Percentiles rank a stretch among this genome's conserved stretches.
Evolutionary conservation across 345 rosid species (phyloP).

Genomic region (Ricinus communis): DNA sequence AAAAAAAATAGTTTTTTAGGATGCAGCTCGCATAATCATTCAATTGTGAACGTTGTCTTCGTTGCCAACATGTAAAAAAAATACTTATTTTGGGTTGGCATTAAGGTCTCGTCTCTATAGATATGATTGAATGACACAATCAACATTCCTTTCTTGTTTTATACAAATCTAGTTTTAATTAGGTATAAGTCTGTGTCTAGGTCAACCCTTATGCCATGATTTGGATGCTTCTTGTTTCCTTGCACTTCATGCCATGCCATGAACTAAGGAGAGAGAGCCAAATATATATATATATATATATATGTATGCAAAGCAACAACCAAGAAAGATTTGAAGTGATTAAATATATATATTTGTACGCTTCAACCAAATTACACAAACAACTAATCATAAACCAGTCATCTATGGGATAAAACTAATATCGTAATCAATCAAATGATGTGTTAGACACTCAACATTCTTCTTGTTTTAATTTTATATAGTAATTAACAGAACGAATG

Average conservation of each 20-base stretch:
- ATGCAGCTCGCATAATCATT: no score
- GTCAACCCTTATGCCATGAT: conserved; percentile 44
- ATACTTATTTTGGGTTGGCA: not conserved
- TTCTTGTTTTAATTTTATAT: conserved; percentile 18
- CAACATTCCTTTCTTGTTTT: conserved; percentile 12
- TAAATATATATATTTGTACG: conserved; percentile 3
- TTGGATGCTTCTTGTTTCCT: conserved; percentile 20
- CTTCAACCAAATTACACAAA: conserved; percentile 21
- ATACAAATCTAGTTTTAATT: not conserved
- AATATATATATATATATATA: no score
- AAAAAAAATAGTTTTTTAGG: no score
- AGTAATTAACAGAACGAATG: not conserved
- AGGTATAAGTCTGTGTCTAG: conserved; percentile 13
- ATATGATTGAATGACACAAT: not conserved
- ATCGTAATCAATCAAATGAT: conserved; percentile 12
- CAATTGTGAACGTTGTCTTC: not conserved
- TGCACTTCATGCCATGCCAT: conserved; percentile 37
- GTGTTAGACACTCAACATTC: conserved; percentile 34
- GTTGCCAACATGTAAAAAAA: conserved; percentile 16
- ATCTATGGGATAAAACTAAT: conserved; percentile 20
- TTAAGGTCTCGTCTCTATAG: conserved; percentile 7
- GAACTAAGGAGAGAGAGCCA: conserved; percentile 22
- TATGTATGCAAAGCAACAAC: not conserved
- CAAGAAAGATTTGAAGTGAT: not conserved
- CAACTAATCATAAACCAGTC: conserved; percentile 25